Percentiles rank a stretch among this genome's conserved stretches.
Conservation (phyloP, 1,284 basidiomycete species). For the Bjerkandera adusta region DNA sequence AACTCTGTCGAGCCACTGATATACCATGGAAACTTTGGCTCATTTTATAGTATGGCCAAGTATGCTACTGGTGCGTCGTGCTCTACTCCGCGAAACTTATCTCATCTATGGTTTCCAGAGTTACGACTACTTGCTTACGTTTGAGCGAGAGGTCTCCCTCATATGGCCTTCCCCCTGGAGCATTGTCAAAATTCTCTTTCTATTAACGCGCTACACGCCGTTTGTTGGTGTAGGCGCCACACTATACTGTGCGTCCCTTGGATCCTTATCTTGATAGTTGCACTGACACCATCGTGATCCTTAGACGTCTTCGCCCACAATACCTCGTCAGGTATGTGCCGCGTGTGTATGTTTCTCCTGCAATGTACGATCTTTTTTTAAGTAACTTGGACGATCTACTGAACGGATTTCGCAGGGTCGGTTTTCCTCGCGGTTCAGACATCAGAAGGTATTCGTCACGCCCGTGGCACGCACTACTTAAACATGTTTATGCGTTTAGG, state of each 20-base stretch:
- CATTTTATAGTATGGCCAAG: too few relatives aligned
- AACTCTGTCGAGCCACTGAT: too few relatives aligned
- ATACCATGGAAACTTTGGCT: too few relatives aligned
- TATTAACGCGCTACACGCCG: neutral
- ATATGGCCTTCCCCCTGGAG: neutral
- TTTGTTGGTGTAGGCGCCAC: neutral
- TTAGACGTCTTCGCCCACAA: too few relatives aligned
- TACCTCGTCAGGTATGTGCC: neutral
- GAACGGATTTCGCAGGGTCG: neutral
- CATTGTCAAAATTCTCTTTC: neutral
- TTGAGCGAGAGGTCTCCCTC: neutral
- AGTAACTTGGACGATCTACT: neutral
- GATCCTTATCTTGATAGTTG: too few relatives aligned
- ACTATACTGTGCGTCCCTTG: neutral
- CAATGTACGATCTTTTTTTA: neutral
- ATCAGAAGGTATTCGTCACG: neutral
- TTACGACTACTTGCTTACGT: constrained; percentile 1
- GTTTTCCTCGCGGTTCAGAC: too few relatives aligned
- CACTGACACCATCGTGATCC: neutral
- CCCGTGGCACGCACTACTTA: neutral
- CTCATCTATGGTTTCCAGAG: too few relatives aligned
- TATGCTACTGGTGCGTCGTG: too few relatives aligned
- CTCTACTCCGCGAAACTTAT: too few relatives aligned
- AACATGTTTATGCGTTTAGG: neutral
- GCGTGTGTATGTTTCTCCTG: neutral